Percentiles rank a stretch among this genome's conserved stretches.
Conservation (phyloP, 1,284 basidiomycete species). For the Phellopilus nigrolimitatus region DNA sequence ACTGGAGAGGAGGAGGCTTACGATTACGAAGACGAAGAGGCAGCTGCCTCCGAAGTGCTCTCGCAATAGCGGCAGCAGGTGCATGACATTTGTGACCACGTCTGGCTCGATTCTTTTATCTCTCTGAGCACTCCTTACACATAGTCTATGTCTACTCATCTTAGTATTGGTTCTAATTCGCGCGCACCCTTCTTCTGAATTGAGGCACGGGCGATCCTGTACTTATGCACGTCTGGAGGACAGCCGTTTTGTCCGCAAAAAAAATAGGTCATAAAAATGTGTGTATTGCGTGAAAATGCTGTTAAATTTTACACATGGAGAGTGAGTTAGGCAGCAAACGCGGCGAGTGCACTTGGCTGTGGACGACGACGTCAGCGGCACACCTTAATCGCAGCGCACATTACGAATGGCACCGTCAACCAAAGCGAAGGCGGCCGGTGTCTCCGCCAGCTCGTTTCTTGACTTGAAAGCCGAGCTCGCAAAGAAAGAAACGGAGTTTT, state of each 20-base stretch:
- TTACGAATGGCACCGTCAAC: slow-evolving; percentile 23
- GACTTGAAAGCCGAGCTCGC: slow-evolving; percentile 72
- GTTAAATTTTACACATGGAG: too few species aligned
- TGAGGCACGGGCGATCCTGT: too few species aligned
- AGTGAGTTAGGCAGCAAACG: neutral
- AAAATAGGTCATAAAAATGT: too few species aligned
- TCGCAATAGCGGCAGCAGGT: slow-evolving; percentile 12
- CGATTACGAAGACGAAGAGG: slow-evolving; percentile 26
- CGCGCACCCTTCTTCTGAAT: neutral
- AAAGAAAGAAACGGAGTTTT: slow-evolving; percentile 59
- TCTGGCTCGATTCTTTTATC: too few species aligned
- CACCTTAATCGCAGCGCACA: neutral
- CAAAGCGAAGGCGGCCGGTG: slow-evolving; percentile 62
- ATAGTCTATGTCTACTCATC: neutral
- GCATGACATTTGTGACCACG: too few species aligned
- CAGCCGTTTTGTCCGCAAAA: too few species aligned
- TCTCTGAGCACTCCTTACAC: neutral
- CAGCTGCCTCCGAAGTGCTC: slow-evolving; percentile 7
- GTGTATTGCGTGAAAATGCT: too few species aligned
- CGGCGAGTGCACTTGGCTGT: neutral
- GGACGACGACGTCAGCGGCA: neutral
- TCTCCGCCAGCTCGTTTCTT: slow-evolving; percentile 68
- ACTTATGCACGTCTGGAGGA: too few species aligned
- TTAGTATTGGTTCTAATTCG: neutral
- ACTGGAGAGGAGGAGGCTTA: slow-evolving; percentile 38